Evolutionary conservation across 352 stramenopile species (phyloP), one percentile per base, ranked within the genome.

Genomic region (Pythium biforme): DNA sequence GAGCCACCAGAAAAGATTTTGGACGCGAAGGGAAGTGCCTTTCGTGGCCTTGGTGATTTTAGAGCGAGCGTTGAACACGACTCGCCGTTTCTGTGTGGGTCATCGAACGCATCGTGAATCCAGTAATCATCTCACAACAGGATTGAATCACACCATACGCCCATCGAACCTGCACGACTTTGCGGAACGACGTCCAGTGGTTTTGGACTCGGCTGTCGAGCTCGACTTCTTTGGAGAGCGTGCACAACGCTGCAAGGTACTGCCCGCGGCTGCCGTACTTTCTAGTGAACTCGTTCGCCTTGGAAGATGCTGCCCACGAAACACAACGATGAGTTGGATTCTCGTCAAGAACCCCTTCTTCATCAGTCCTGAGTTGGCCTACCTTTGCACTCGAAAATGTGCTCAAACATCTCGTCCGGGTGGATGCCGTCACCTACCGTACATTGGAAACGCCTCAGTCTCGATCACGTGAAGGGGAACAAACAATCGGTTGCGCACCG

Each of bases 131-230:
- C 14, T 0, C 11, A 31, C 23, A 19, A 43, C 14, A 14, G 14
- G 34, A 17, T 15, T 12, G 31, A 37, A 12, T 15, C 3, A n/a
- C 19, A 19, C 2, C 6, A 10, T 11, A 6, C 37, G 17, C 14
- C 1, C 37, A 19, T 25, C 25, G 22, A 39, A 19, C 27, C 29
- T 29, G 20, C 26, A 52, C 75, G 29, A 88, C 56, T 75, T 95
- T 95, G 39, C 79, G 77, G 52, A 82, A 78, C 0, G 75, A 83
- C 26, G 69, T 77, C 82, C 84, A 92, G 19, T 83, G 67, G 0
- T 74, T 59, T 20, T 74, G 37, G 1, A 82, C 47, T 10, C 83
- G 74, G 48, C 79, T 92, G 68, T 92, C 83, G 34, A 95, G 74
- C 45, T 90, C 79, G 26, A 92, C 68, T 14, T 55, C 59, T 11